A percentile compares a stretch with the other conserved stretches of the same genome.
Evolutionary conservation across 192 early-diverging fungal genomes (phyloP).

Genomic region (Rhizoclosmatium sp.): DNA sequence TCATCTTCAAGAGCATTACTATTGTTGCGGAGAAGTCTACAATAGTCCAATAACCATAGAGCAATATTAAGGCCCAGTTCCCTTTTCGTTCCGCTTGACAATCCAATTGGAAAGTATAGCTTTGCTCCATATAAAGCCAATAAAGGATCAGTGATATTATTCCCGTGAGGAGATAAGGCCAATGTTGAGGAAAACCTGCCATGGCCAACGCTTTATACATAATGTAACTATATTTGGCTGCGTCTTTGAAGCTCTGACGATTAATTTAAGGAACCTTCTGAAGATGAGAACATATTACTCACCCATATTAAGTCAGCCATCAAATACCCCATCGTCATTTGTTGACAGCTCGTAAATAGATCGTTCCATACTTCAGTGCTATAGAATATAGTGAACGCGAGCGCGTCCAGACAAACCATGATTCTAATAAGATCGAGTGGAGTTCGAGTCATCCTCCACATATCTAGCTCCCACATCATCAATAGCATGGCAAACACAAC

Average conservation of each 20-base stretch:
- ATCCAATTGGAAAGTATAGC: neutral
- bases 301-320: conserved; percentile 6
- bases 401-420: conserved; percentile 13
- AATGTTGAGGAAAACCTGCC: neutral
- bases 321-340: neutral
- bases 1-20: conserved; percentile 2
- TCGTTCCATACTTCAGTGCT: neutral
- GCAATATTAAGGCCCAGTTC: neutral
- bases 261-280: too few relatives aligned
- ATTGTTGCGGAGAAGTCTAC: conserved; percentile 6
- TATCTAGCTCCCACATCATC: neutral
- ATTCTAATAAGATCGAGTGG: neutral
- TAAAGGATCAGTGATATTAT: conserved; percentile 1
- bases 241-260: conserved; percentile 12
- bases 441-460: neutral
- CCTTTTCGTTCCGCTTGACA: neutral
- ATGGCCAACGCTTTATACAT: neutral
- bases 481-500: neutral
- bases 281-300: too few relatives aligned
- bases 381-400: conserved; percentile 8
- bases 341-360: neutral
- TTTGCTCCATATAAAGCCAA: neutral
- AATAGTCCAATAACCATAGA: neutral
- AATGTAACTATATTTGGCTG: conserved; percentile 21
- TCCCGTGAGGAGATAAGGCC: neutral